Percentiles rank a stretch among this genome's conserved stretches.
Conservation (phyloP, 768 basidiomycete species). For the Daedaleopsis sinensis region DNA sequence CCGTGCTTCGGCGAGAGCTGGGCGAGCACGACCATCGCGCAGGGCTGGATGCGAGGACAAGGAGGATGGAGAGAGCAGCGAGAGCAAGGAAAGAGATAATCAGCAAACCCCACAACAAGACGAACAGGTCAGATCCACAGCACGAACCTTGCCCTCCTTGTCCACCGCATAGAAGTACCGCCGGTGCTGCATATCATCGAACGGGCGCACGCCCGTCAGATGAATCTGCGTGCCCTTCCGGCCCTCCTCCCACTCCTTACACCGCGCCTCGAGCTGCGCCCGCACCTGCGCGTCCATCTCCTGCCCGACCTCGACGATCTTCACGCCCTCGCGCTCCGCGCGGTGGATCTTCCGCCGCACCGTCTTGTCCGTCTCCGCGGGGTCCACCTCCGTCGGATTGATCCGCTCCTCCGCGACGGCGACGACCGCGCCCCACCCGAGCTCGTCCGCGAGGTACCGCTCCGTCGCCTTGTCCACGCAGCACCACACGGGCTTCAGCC, state of each 20-base stretch:
- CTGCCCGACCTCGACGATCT: slow-evolving; percentile 46
- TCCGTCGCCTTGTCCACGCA: slow-evolving; percentile 59
- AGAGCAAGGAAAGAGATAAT: neutral
- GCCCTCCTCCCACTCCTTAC: slow-evolving; percentile 56
- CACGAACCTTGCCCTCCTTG: slow-evolving; percentile 38
- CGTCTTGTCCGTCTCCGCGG: slow-evolving; percentile 54
- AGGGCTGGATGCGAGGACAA: slow-evolving; percentile 25
- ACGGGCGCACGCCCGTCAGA: slow-evolving; percentile 43
- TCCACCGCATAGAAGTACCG: slow-evolving; percentile 45
- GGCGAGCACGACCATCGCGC: slow-evolving; percentile 43
- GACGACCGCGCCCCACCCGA: slow-evolving; percentile 60
- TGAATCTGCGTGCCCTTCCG: slow-evolving; percentile 62
- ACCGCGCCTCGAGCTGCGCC: slow-evolving; percentile 51
- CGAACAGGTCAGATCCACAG: neutral
- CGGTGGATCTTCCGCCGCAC: slow-evolving; percentile 63
- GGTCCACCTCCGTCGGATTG: slow-evolving; percentile 49
- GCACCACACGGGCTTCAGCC: slow-evolving; percentile 59
- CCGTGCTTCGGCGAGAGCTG: slow-evolving; percentile 43
- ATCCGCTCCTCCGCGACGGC: slow-evolving; percentile 67
- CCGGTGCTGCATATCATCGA: slow-evolving; percentile 41
- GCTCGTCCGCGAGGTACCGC: slow-evolving; percentile 48
- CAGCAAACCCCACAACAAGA: neutral
- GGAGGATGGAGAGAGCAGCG: too few species aligned
- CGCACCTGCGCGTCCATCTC: slow-evolving; percentile 50
- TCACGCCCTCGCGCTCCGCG: slow-evolving; percentile 57